Evolutionary conservation across 768 basidiomycete genomes (phyloP), one percentile per base, ranked within the genome.

Genomic region (Pleurotus pulmonarius): DNA sequence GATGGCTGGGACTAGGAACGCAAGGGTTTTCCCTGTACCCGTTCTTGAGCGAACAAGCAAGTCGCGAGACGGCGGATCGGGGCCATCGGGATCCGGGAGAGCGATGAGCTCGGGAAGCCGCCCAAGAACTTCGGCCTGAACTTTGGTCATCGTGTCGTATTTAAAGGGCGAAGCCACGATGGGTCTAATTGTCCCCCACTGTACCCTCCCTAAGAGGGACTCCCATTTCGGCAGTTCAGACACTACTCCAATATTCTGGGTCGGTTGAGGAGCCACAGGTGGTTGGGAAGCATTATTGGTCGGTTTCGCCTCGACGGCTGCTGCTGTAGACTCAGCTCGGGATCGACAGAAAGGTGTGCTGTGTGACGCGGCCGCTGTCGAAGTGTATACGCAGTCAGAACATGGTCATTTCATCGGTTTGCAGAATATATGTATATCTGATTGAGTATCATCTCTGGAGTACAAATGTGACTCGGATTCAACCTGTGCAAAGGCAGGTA

Each of bases 11-110:
- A 96, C 78, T 55, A 96, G 82, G 75, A 94, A 96, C 0, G 85
- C 92, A 29, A 94, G 72, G 0, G 92, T 95, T 72, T 95, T 96
- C 29, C 92, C 93, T 0, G 92, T 93, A 25, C 93, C 92, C 0
- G 93, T 93, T 67, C 86, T 88, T 5, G 93, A 90, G 66, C 91
- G 87, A 56, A 95, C 92, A 44, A 96, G 76, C 18, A 95, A 69
- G 67, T 98, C 94, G 5, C 87, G 82, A 15, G 75, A 65, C 9
- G 58, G 56, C 46, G 34, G 46, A 22, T 64, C 59, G 41, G 65
- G 71, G 25, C 67, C 60, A 34, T 49, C 48, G 0, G 74, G 60
- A 52, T 75, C 64, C 64, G 82, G 78, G 8, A 88, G 83, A 13
- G 73, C 66, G 11, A 82, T 78, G 24, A 97, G 74, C 4, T 78